phyloP scores from a whole-genome alignment of 2,329 filamentous ascomycete genomes.

The Trichoderma sp. region DNA sequence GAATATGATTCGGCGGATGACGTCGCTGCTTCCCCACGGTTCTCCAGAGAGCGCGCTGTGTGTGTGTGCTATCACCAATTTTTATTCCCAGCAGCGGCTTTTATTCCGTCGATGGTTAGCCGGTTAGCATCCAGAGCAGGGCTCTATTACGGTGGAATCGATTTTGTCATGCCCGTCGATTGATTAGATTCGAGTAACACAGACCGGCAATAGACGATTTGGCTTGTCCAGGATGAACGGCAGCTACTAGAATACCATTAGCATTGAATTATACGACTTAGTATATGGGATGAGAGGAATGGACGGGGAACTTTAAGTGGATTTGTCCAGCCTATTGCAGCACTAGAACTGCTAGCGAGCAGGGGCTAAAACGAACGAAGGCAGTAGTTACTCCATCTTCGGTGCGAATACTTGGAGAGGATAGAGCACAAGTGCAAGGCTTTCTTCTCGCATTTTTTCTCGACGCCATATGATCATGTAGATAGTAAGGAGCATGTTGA shows the following conservation, averaged over 20 bases:
- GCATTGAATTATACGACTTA: conserved; percentile 1
- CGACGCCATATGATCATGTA: neutral
- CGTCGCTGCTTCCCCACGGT: conserved; percentile 26
- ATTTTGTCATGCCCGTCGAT: neutral
- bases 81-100: neutral
- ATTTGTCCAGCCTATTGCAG: neutral
- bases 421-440: neutral
- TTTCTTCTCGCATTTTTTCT: neutral
- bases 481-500: neutral
- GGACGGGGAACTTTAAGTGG: neutral
- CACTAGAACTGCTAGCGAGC: conserved; percentile 10
- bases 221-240: neutral
- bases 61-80: neutral
- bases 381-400: neutral
- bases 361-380: conserved; percentile 9
- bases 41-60: neutral
- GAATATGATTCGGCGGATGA: conserved; percentile 18
- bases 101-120: neutral
- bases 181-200: neutral
- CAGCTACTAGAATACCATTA: neutral
- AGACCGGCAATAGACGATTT: neutral
- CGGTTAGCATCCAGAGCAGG: neutral
- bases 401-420: neutral
- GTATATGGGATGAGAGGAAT: neutral
- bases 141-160: neutral